Evolutionary conservation across 1,284 basidiomycete species (phyloP), one percentile per base, ranked within the genome.

Genomic region (Pseudozyma flocculosa): DNA sequence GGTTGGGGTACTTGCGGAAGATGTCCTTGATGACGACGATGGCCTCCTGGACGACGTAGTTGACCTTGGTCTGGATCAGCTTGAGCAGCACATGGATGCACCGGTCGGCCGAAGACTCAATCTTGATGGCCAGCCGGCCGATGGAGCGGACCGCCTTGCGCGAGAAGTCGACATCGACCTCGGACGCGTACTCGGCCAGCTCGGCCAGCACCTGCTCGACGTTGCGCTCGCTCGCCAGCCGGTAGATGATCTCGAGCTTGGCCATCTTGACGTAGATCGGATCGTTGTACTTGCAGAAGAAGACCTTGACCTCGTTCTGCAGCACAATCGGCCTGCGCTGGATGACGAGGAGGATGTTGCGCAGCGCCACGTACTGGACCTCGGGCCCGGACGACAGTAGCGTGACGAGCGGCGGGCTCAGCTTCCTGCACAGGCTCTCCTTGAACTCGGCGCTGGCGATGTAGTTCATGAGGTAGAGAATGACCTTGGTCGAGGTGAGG

Each of bases 221-320:
- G 68, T 97, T 98, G 75, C 87, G 87, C 57, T 95, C 92, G 29
- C 85, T 85, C 3, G 92, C 93, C 48, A 98, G 82, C 49, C 91
- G 86, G 61, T 96, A 92, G 93, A 98, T 97, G 79, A 97, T 96
- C 71, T 96, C 95, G 59, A 98, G 82, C 79, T 98, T 98, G 79
- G 96, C 94, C 45, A 97, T 85, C 81, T 98, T 98, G 79, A 97
- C 92, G 76, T 98, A 99, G 32, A 93, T 82, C 2, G 95, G 94
- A 75, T 98, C 95, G 78, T 97, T 98, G 82, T 99, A 98, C 80
- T 98, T 98, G 87, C 95, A 98, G 83, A 98, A 98, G 80, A 98
- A 98, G 22, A 98, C 93, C 52, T 92, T 86, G 87, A 98, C 92
- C 80, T 98, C 94, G 79, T 90, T 93, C 24, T 88, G 85, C 7